Conservation (phyloP, 192 early-diverging fungal species). For the Podila clonocystis region DNA sequence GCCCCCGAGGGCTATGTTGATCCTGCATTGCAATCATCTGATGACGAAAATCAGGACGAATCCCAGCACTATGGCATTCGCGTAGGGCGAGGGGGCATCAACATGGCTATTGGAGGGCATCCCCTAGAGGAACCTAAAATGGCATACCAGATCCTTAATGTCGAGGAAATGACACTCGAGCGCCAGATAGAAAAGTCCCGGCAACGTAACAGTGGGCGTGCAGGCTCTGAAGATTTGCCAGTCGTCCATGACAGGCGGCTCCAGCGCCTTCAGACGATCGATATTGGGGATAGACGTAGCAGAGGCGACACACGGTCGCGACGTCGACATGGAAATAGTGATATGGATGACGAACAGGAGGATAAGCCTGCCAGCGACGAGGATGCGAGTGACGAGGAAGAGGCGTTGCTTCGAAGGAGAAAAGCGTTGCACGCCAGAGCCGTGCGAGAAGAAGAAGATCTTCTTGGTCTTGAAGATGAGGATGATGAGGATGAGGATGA, state of each 20-base stretch:
- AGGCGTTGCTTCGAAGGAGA: conserved; percentile 36
- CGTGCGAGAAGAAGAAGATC: conserved; percentile 52
- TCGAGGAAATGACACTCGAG: conserved; percentile 51
- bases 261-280: conserved; percentile 56
- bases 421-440: conserved; percentile 37
- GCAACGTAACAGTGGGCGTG: not conserved
- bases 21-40: conserved; percentile 60
- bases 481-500: conserved; percentile 57
- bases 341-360: conserved; percentile 15
- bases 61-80: not conserved
- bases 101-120: conserved; percentile 22
- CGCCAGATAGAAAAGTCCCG: conserved; percentile 13
- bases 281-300: conserved; percentile 25
- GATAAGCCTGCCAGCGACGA: conserved; percentile 26
- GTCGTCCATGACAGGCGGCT: conserved; percentile 53
- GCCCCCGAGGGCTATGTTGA: conserved; percentile 64
- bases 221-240: not conserved
- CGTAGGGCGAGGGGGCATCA: conserved; percentile 22
- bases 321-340: conserved; percentile 15
- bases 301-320: conserved; percentile 38
- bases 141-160: conserved; percentile 56
- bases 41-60: conserved; percentile 59
- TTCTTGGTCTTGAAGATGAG: conserved; percentile 52
- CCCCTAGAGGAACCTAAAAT: conserved; percentile 49
- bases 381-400: conserved; percentile 65